phyloP scores from a whole-genome alignment of 2,329 filamentous ascomycete species.

The Fusarium sp. region DNA sequence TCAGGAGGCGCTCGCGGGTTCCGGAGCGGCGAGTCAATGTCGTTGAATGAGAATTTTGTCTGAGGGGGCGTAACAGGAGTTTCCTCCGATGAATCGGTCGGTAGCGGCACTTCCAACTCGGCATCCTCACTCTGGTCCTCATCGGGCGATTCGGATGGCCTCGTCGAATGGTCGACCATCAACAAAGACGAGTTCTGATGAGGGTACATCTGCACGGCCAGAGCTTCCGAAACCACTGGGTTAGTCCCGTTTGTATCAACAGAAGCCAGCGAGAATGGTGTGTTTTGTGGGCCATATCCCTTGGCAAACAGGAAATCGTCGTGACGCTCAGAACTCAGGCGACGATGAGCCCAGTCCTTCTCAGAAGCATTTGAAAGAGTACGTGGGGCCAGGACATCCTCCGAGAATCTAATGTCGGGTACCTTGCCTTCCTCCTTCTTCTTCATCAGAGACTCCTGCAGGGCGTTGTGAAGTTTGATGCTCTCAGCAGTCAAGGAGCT shows the following conservation, averaged over 20 bases:
- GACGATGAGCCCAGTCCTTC: slow-evolving; percentile 44
- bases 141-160: slow-evolving; percentile 59
- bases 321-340: slow-evolving; percentile 59
- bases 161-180: slow-evolving; percentile 67
- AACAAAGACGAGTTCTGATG: slow-evolving; percentile 73
- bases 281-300: slow-evolving; percentile 65
- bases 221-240: slow-evolving; percentile 70
- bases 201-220: slow-evolving; percentile 70
- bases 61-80: slow-evolving; percentile 64
- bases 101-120: slow-evolving; percentile 39
- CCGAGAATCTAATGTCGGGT: slow-evolving; percentile 29
- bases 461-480: slow-evolving; percentile 64
- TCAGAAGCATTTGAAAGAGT: slow-evolving; percentile 42
- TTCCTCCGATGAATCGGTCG: slow-evolving; percentile 51
- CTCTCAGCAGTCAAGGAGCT: slow-evolving; percentile 69
- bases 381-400: slow-evolving; percentile 9
- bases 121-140: slow-evolving; percentile 40
- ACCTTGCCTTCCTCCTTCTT: slow-evolving; percentile 17
- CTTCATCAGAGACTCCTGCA: slow-evolving; percentile 41
- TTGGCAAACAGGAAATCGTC: slow-evolving; percentile 65
- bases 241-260: slow-evolving; percentile 72
- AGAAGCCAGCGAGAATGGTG: slow-evolving; percentile 71
- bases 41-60: slow-evolving; percentile 58
- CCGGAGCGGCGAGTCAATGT: slow-evolving; percentile 70
- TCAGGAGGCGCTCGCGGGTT: slow-evolving; percentile 70